phyloP scores from a whole-genome alignment of 768 basidiomycete genomes.

The Rhodosporidiobolus odoratus region DNA sequence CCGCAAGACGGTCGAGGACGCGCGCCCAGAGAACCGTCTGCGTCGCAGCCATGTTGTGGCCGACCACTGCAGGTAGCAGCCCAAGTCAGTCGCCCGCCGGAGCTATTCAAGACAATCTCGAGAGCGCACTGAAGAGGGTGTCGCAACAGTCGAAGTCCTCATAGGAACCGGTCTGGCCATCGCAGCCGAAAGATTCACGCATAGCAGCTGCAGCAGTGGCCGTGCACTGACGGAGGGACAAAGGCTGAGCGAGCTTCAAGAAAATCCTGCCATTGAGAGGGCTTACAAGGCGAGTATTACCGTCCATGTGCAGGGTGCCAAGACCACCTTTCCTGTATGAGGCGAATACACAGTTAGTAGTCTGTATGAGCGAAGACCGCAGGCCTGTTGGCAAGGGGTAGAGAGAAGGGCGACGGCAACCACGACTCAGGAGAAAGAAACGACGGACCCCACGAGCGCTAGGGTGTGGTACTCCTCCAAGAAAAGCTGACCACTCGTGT shows the following conservation, averaged over 20 bases:
- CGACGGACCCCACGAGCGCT: conserved; percentile 39
- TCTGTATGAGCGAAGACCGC: no score
- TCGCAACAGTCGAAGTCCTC: conserved; percentile 33
- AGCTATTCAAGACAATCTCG: background rate
- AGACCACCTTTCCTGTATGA: conserved; percentile 32
- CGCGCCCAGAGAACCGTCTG: conserved; percentile 39
- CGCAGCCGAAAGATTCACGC: conserved; percentile 39
- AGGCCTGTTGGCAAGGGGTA: no score
- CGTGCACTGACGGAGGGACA: no score
- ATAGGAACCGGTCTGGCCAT: conserved; percentile 37
- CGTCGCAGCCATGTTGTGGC: conserved; percentile 40
- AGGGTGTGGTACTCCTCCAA: conserved; percentile 41
- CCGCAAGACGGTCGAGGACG: conserved; percentile 38
- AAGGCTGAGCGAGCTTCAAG: no score
- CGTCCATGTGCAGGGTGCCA: conserved; percentile 35
- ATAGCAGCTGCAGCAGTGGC: conserved; percentile 39
- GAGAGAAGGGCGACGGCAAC: no score
- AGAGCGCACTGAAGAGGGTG: conserved; percentile 36
- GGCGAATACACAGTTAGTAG: no score
- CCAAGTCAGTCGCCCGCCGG: background rate
- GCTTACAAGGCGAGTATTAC: conserved; percentile 39
- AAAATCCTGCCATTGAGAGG: no score
- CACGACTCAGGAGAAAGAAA: no score
- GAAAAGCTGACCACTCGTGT: conserved; percentile 40
- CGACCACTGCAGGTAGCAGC: background rate